phyloP scores from a whole-genome alignment of 306 rosid genomes.

The Prunus mume region DNA sequence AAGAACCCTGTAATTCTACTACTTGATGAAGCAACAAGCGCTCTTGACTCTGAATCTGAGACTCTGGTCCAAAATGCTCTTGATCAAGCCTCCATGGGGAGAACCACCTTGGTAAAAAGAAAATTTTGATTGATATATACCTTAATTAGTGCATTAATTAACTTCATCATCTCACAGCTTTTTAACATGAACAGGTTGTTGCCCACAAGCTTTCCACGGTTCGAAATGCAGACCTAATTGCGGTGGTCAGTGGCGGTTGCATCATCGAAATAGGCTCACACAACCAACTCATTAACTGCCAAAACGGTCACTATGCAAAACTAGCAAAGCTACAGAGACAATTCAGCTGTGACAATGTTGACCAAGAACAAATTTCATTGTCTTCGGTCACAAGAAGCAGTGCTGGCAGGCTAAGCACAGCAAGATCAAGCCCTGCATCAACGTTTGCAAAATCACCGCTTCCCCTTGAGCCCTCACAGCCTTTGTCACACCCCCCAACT shows the following conservation, averaged over 20 bases:
- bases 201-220: constrained; percentile 94
- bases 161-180: background rate
- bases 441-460: constrained; percentile 59
- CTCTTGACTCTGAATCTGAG: constrained; percentile 95
- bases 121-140: background rate
- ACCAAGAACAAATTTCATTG: constrained; percentile 45
- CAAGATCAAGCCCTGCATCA: constrained; percentile 67
- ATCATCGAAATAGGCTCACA: constrained; percentile 77
- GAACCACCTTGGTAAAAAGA: constrained; percentile 74
- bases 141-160: background rate
- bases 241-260: constrained; percentile 64
- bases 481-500: constrained; percentile 45
- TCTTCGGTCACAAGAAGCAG: constrained; percentile 74
- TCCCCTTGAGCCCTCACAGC: constrained; percentile 21
- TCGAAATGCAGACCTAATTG: constrained; percentile 85
- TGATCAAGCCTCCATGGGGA: constrained; percentile 94
- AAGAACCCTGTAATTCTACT: constrained; percentile 85
- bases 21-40: constrained; percentile 98
- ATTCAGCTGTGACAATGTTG: constrained; percentile 55
- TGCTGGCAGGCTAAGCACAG: constrained; percentile 57
- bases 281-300: constrained; percentile 57
- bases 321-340: constrained; percentile 78
- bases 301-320: constrained; percentile 72
- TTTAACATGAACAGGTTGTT: constrained; percentile 62
- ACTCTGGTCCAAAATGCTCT: constrained; percentile 86